phyloP scores from a whole-genome alignment of 305 asterid species.

The Ilex paraguariensis region DNA sequence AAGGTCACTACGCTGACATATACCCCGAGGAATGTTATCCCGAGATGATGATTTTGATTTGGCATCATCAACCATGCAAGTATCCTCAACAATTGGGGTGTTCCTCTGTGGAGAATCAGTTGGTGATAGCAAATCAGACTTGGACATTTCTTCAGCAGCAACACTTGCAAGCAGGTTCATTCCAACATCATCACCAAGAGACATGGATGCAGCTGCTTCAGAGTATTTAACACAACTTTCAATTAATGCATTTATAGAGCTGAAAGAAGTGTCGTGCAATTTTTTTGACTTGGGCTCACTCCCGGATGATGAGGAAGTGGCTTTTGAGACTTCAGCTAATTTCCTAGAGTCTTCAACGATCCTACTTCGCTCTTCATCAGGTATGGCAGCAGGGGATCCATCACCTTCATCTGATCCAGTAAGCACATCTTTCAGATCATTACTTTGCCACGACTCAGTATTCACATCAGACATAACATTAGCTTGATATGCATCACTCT shows the following conservation, averaged over 20 bases:
- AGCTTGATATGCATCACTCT: constrained; percentile 28
- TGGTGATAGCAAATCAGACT: constrained; percentile 31
- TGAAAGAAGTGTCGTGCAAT: constrained; percentile 26
- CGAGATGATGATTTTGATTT: constrained; percentile 13
- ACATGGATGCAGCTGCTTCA: constrained; percentile 29
- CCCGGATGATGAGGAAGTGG: constrained; percentile 27
- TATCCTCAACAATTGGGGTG: constrained; percentile 25
- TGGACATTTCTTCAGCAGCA: constrained; percentile 28
- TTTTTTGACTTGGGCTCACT: constrained; percentile 33
- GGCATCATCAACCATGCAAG: constrained; percentile 19
- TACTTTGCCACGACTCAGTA: constrained; percentile 39
- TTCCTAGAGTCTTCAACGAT: constrained; percentile 32
- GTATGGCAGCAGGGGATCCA: constrained; percentile 35
- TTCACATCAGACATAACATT: constrained; percentile 27
- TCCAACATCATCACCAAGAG: constrained; percentile 34
- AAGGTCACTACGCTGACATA: constrained; percentile 9
- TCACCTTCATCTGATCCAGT: constrained; percentile 42
- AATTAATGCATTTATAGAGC: constrained; percentile 41
- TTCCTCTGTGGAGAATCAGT: constrained; percentile 21
- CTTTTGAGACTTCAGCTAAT: constrained; percentile 29
- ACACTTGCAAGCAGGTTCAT: constrained; percentile 51
- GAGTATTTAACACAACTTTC: constrained; percentile 41
- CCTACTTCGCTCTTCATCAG: constrained; percentile 39
- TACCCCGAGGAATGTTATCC: constrained; percentile 10
- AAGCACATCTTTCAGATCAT: constrained; percentile 37